These are phyloP conservation scores for Ambrosia trifida DNA, from an alignment of 129 eudicot genomes.

Conservation along the genomic window DNA sequence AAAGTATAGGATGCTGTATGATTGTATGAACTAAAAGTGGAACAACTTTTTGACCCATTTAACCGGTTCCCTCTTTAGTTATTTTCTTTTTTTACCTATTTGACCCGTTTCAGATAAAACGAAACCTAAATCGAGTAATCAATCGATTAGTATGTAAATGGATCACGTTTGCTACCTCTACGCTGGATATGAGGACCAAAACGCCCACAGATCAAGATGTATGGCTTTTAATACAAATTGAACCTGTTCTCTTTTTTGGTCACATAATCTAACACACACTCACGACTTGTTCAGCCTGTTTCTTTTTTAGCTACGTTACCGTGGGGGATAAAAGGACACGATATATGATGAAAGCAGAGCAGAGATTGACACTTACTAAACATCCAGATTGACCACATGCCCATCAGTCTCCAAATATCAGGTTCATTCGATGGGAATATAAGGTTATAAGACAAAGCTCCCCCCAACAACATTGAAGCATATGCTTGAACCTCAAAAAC, in stretches of 20 bases:
- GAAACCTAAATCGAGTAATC: neutral
- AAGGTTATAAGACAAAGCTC: constrained; percentile 94
- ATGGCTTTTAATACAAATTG: too few species aligned
- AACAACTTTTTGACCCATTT: neutral
- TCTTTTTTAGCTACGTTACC: neutral
- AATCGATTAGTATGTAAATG: neutral
- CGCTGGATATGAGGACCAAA: neutral
- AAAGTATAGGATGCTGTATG: neutral
- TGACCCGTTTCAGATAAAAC: neutral
- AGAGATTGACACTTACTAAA: constrained; percentile 64
- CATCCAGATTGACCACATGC: constrained; percentile 99
- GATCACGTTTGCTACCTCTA: neutral
- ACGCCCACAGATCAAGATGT: neutral
- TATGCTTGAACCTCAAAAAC: constrained; percentile 91
- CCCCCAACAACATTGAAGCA: constrained; percentile 78
- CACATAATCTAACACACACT: neutral
- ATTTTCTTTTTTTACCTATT: neutral
- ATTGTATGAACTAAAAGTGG: too few species aligned
- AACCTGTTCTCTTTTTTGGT: too few species aligned
- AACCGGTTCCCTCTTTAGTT: neutral
- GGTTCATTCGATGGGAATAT: constrained; percentile 94
- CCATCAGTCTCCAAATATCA: constrained; percentile 95
- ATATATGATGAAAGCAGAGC: neutral
- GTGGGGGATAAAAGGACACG: neutral
- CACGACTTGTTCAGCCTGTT: neutral